Conservation (phyloP, 2,329 filamentous ascomycete genomes). For the Clarireedia paspali region DNA sequence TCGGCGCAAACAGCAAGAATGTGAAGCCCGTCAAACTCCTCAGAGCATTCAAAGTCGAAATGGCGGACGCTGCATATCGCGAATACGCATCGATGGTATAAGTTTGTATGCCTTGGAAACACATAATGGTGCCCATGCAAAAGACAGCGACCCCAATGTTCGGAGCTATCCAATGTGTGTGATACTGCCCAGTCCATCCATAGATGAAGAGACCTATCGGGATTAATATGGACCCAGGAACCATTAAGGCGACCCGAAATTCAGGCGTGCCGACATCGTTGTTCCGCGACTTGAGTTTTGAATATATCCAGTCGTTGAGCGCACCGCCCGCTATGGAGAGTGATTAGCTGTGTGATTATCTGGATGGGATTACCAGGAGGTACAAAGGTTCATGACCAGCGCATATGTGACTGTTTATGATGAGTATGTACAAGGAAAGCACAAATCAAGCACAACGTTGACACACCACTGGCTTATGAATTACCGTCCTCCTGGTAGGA, state of each 20-base stretch:
- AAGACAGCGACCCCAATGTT: slow-evolving; percentile 46
- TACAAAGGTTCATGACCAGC: too few relatives aligned
- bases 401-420: too few relatives aligned
- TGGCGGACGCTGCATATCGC: slow-evolving; percentile 28
- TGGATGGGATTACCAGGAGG: slow-evolving; percentile 21
- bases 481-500: slow-evolving; percentile 25
- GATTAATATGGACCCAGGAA: slow-evolving; percentile 43
- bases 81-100: slow-evolving; percentile 44
- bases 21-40: slow-evolving; percentile 16
- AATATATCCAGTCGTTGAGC: slow-evolving; percentile 38
- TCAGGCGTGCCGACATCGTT: slow-evolving; percentile 38
- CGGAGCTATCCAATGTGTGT: slow-evolving; percentile 46
- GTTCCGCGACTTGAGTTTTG: slow-evolving; percentile 13
- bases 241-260: slow-evolving; percentile 51
- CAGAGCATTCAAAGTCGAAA: slow-evolving; percentile 29
- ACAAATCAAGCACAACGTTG: too few relatives aligned
- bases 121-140: slow-evolving; percentile 35
- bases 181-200: slow-evolving; percentile 45
- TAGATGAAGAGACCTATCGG: slow-evolving; percentile 50
- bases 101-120: slow-evolving; percentile 29
- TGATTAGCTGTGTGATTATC: slow-evolving; percentile 37
- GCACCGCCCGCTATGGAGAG: slow-evolving; percentile 16
- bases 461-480: too few relatives aligned
- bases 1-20: slow-evolving; percentile 15
- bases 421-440: too few relatives aligned